Base-by-base conservation (phyloP, 2,329 filamentous ascomycete genomes). In the Venturia aucupariae region DNA sequence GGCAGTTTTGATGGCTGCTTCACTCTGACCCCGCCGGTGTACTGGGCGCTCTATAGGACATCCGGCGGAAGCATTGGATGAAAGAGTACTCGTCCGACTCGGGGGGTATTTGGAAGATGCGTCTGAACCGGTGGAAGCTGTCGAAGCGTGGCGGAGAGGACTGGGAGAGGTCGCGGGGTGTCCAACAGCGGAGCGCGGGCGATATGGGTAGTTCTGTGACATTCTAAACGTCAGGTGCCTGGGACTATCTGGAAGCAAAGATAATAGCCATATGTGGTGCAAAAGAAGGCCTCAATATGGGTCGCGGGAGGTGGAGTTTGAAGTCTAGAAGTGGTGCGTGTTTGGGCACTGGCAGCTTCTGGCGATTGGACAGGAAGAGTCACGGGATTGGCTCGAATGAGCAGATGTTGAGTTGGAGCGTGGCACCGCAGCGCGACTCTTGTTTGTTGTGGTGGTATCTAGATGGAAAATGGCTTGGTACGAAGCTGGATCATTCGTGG, bases 21-120 rank as follows among this genome's bases (percentile, higher is more conserved):
- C 90, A 76, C 90, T 93, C 74, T 86, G 82, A 66, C 89, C 89
- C 73, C 90, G 85, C 74, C 86, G 89, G 72, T 93, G 90, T 60
- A 82, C 81, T 57, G 51, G 30, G 1, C 51, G 27, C 61, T 74
- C 69, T 62, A 74, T 72, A 38, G 72, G 73, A 19, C 84, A 84
- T 57, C 79, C 80, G 73, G 84, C 85, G 41, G 90, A 90, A n/a
- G 82, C 82, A 67, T 85, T 82, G 39, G 90, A 93, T 22, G 88
- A 90, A 68, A 88, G 80, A 60, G 89, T 89, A 74, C 87, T 90
- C 46, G 86, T 84, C 63, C 81, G 78, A 71, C 85, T 87, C 63
- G 82, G 79, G 54, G 86, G 83, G 67, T 79, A 89, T 63, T 83
- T 84, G 19, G 84, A 89, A 73, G 86, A 88, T 64, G 81, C 83